Percentiles rank a stretch among this genome's conserved stretches.
These are phyloP conservation scores for Filobasidium floriforme DNA, from an alignment of 768 basidiomycete species.

Conservation along the genomic window DNA sequence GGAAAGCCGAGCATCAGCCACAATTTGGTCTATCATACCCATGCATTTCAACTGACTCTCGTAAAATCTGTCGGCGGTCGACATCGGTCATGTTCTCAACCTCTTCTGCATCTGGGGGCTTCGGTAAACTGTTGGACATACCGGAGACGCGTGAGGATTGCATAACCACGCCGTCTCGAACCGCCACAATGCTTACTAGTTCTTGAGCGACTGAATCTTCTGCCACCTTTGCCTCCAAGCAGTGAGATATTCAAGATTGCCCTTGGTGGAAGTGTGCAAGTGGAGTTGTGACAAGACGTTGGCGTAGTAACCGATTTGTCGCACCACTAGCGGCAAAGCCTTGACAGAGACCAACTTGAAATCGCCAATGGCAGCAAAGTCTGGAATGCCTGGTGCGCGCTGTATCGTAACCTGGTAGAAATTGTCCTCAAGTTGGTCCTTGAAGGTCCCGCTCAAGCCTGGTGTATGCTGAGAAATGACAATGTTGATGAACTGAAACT, in stretches of 20 bases:
- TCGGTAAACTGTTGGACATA: constrained; percentile 10
- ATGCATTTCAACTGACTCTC: constrained; percentile 12
- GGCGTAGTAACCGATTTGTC: constrained; percentile 76
- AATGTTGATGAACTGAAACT: constrained; percentile 96
- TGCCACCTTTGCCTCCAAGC: constrained; percentile 80
- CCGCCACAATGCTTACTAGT: constrained; percentile 1
- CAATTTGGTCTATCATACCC: too few species aligned
- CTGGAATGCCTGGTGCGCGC: constrained; percentile 78
- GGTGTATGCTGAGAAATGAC: constrained; percentile 68
- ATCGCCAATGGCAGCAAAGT: constrained; percentile 83
- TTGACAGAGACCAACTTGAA: constrained; percentile 91
- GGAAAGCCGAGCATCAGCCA: constrained; percentile 1
- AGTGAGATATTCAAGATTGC: constrained; percentile 68
- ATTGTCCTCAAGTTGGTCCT: constrained; percentile 66
- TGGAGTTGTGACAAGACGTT: constrained; percentile 88
- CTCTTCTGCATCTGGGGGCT: background rate
- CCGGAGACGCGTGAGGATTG: background rate
- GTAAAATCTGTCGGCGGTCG: constrained; percentile 7
- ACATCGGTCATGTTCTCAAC: constrained; percentile 9
- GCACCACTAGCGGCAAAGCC: constrained; percentile 74
- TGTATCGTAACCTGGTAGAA: constrained; percentile 94
- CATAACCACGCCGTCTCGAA: background rate
- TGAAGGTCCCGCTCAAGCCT: constrained; percentile 47
- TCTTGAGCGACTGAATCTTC: constrained; percentile 59
- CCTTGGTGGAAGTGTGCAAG: constrained; percentile 61